Percentiles rank a stretch among this genome's conserved stretches.
Evolutionary conservation across 345 rosid genomes (phyloP).

Genomic region (Gynandropsis gynandra): DNA sequence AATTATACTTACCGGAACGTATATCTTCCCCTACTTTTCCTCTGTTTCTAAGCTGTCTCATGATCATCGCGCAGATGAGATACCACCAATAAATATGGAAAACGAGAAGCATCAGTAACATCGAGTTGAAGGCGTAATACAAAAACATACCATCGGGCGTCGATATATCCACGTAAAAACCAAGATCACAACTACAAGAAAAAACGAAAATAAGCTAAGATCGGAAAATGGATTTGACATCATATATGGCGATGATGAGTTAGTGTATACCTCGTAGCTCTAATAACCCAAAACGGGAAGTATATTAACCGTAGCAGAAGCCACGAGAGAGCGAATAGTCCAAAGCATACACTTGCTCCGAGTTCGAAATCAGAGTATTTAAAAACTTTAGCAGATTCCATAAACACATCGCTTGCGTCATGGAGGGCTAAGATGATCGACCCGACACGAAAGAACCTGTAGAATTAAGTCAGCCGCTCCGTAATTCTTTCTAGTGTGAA

Average conservation of each 20-base stretch:
- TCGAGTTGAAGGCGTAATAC: conserved; percentile 78
- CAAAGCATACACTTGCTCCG: conserved; percentile 85
- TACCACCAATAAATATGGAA: conserved; percentile 98
- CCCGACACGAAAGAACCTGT: conserved; percentile 81
- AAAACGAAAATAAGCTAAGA: conserved; percentile 13
- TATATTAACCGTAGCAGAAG: conserved; percentile 70
- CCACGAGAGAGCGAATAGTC: conserved; percentile 90
- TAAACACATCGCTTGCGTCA: conserved; percentile 83
- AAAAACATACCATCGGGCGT: conserved; percentile 26
- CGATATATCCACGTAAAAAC: conserved; percentile 43
- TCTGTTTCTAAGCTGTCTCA: conserved; percentile 69
- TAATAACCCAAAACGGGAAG: conserved; percentile 92
- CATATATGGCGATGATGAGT: conserved; percentile 7
- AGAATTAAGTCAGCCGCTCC: conserved; percentile 11
- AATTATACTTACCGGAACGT: conserved; percentile 71
- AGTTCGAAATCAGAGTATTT: conserved; percentile 80
- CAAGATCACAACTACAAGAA: conserved; percentile 36
- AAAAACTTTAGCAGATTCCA: conserved; percentile 90
- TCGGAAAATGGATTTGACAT: conserved; percentile 14
- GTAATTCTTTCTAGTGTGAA: neutral
- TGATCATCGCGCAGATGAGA: conserved; percentile 82
- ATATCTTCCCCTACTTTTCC: conserved; percentile 96
- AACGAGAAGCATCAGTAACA: conserved; percentile 76
- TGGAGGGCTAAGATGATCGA: conserved; percentile 78
- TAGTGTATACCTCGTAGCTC: conserved; percentile 49